Percentiles rank a stretch among this genome's conserved stretches.
These are phyloP conservation scores for Trametes sp. DNA, from an alignment of 1,284 basidiomycete species.

Conservation along the genomic window DNA sequence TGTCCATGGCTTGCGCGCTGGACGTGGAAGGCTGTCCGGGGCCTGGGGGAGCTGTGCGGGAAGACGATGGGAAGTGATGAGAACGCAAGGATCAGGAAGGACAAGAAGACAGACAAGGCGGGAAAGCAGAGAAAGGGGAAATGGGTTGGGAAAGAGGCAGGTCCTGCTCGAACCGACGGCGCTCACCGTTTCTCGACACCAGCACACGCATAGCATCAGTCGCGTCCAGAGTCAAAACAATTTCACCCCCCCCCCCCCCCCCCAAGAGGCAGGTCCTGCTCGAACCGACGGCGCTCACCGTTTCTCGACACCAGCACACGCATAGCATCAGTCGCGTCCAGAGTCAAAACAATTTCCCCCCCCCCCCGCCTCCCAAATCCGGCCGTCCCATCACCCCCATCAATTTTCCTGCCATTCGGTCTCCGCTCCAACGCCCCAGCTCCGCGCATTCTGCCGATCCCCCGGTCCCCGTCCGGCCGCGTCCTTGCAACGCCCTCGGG, in stretches of 20 bases:
- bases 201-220: constrained; percentile 32
- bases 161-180: constrained; percentile 18
- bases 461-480: constrained; percentile 3
- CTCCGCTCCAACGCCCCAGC: constrained; percentile 24
- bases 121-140: background rate
- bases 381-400: constrained; percentile 26
- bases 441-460: constrained; percentile 26
- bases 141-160: constrained; percentile 12
- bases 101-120: constrained; percentile 20
- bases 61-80: constrained; percentile 34
- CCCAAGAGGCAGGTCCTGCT: too few species aligned
- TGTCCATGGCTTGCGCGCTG: constrained; percentile 29
- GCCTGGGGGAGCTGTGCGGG: constrained; percentile 33
- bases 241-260: too few species aligned
- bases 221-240: constrained; percentile 18
- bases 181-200: constrained; percentile 27
- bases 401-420: constrained; percentile 5
- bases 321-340: constrained; percentile 27
- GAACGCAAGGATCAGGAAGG: constrained; percentile 28
- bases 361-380: constrained; percentile 18
- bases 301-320: constrained; percentile 28
- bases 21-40: constrained; percentile 30
- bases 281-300: constrained; percentile 26
- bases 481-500: background rate
- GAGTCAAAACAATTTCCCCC: constrained; percentile 25